Evolutionary conservation across 169 alveolate species (phyloP), one percentile per base, ranked within the genome.

Genomic region (Plasmodium chabaudi): DNA sequence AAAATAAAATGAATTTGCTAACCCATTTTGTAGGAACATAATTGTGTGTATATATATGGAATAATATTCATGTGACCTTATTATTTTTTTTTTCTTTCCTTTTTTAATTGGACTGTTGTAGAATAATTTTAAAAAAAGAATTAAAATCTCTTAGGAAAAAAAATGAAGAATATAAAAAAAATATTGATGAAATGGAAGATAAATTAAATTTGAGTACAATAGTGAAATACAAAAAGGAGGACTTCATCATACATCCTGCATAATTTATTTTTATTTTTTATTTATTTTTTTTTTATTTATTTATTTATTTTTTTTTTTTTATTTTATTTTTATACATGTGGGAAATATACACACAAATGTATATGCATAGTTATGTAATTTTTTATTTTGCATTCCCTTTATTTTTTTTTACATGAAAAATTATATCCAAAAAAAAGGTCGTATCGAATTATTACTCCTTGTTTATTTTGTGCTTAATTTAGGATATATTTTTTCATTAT

Each of bases 121-220:
- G 88, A 46, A 74, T 74, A 2, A 25, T 74, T 46, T 74, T 74
- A 39, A 74, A 61, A 42, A 74, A 74, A 27, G 88, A 74, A 49
- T 47, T 74, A 15, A 34, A 60, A n/a, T 9, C 9, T 15, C 70
- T 74, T 9, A 74, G 53, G 46, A 74, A 55, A 64, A 61, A 74
- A 65, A 74, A 74, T 68, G 60, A 74, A 63, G 57, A 61, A 63
- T 74, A 61, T 53, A 10, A 27, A 17, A 55, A 61, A 61, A 19
- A 21, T 42, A 42, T 74, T 25, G 88, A 74, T 13, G 88, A 74
- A 4, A 23, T 74, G 63, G 88, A 74, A 15, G 47, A 74, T 74
- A 74, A 74, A 74, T 47, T 74, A 61, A 74, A 44, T 39, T 74
- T 74, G 9, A 74, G 60, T 21, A 74, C 21, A 15, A 74, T 46